phyloP scores from a whole-genome alignment of 2,329 filamentous ascomycete genomes.

The Diaporthe vexans region DNA sequence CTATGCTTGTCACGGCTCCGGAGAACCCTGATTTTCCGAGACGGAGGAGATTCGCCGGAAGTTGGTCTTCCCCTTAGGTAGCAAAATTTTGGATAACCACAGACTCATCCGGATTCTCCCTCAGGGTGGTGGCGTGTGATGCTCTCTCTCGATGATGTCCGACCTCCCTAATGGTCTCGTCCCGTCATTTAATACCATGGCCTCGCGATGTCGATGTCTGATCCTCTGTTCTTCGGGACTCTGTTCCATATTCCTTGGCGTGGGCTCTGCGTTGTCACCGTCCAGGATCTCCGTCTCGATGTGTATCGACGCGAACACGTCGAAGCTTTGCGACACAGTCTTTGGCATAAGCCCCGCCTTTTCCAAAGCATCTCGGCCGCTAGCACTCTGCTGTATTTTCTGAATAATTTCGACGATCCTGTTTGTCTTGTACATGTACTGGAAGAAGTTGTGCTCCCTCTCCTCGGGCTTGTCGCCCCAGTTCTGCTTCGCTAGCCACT shows the following conservation, averaged over 20 bases:
- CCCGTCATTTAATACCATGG: slow-evolving; percentile 93
- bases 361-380: slow-evolving; percentile 66
- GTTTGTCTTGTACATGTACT: slow-evolving; percentile 67
- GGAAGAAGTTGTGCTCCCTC: slow-evolving; percentile 65
- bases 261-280: slow-evolving; percentile 47
- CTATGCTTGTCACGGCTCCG: not conserved
- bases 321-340: slow-evolving; percentile 44
- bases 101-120: not conserved
- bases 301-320: slow-evolving; percentile 41
- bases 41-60: not conserved
- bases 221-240: slow-evolving; percentile 78
- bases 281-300: slow-evolving; percentile 42
- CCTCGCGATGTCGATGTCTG: slow-evolving; percentile 83
- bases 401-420: slow-evolving; percentile 66
- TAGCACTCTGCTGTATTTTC: slow-evolving; percentile 61
- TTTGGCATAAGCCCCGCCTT: slow-evolving; percentile 63
- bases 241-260: slow-evolving; percentile 62
- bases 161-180: slow-evolving; percentile 78
- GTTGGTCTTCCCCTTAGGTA: not conserved
- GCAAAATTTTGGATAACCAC: not conserved
- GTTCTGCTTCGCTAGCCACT: slow-evolving; percentile 81
- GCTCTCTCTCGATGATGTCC: slow-evolving; percentile 82
- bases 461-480: slow-evolving; percentile 73
- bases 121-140: slow-evolving; percentile 53
- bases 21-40: not conserved